Evolutionary conservation across 192 early-diverging fungal genomes (phyloP), one percentile per base, ranked within the genome.

Genomic region (Linnemannia elongata): DNA sequence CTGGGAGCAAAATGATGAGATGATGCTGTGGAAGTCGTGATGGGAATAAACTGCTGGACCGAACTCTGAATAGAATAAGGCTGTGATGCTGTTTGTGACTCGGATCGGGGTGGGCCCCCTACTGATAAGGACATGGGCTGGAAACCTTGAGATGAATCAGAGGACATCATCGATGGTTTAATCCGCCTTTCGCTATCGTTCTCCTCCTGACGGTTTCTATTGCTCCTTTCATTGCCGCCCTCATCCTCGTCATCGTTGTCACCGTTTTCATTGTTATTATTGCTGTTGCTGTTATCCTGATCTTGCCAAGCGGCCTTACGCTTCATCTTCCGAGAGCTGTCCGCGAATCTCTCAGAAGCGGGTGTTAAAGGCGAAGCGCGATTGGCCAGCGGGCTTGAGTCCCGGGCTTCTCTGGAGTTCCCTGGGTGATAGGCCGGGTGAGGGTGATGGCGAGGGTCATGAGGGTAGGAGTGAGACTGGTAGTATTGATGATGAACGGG

Each of bases 221-320:
- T 71, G 38, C 20, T 71, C 33, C 24, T 71, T 39, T 71, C 38
- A 24, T 13, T 35, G 12, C 18, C n/a, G 30, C 4, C 17, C 15
- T 41, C 38, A 12, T 42, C 24, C 17, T 42, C 69, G 2, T 42
- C 41, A 1, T 42, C 24, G 35, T 17, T 6, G 38, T 36, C 38
- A 33, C 42, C 33, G 17, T 72, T 33, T 17, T 45, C 41, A 39
- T 73, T 17, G 47, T 30, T 68, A n/a, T 68, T 66, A 10, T 52
- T 42, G 17, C 49, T 35, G 66, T 72, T 57, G n/a, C 38, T 6
- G 38, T 72, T 36, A 24, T 72, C 78, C 22, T 74, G 76, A 57
- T 83, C 82, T 49, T 83, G 71, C 82, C 82, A 83, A 1, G 27
- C 54, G 1, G 82, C 82, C 54, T 76, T 83, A 10, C 82, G 75